Conservation (phyloP, 1,284 basidiomycete genomes). For the Dichomitus squalens region DNA sequence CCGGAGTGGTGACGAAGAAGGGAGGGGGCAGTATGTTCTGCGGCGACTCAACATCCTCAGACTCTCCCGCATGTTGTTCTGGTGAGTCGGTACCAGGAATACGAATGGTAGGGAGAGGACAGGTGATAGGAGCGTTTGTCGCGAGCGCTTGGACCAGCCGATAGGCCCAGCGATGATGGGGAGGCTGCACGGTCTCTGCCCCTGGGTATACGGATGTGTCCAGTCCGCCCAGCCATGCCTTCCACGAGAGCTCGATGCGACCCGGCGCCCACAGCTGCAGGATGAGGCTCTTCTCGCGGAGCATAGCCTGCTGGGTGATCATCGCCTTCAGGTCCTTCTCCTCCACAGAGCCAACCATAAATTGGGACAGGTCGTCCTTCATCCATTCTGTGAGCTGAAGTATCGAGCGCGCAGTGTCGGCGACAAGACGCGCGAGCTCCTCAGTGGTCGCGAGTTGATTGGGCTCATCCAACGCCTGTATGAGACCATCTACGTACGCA, state of each 20-base stretch:
- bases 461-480: constrained; percentile 40
- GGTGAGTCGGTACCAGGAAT: constrained; percentile 7
- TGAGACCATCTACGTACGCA: constrained; percentile 47
- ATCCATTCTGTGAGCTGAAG: constrained; percentile 57
- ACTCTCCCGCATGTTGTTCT: constrained; percentile 13
- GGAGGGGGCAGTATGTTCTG: constrained; percentile 57
- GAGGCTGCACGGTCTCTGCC: background rate
- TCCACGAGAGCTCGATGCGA: constrained; percentile 40
- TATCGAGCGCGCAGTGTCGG: constrained; percentile 47
- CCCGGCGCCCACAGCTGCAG: constrained; percentile 51
- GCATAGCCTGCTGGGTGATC: constrained; percentile 52
- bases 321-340: constrained; percentile 59
- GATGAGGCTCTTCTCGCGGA: constrained; percentile 53
- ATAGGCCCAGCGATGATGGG: constrained; percentile 40
- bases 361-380: constrained; percentile 64
- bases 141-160: constrained; percentile 52
- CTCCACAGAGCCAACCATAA: constrained; percentile 60
- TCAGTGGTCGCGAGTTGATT: constrained; percentile 22
- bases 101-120: constrained; percentile 38
- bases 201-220: constrained; percentile 18
- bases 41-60: constrained; percentile 11
- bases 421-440: constrained; percentile 43
- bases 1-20: constrained; percentile 57
- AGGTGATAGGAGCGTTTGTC: constrained; percentile 46
- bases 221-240: constrained; percentile 40